Percentiles rank a stretch among this genome's conserved stretches.
phyloP scores from a whole-genome alignment of 176 grass and related monocot genomes.

The Ampelocalamus luodianensis region DNA sequence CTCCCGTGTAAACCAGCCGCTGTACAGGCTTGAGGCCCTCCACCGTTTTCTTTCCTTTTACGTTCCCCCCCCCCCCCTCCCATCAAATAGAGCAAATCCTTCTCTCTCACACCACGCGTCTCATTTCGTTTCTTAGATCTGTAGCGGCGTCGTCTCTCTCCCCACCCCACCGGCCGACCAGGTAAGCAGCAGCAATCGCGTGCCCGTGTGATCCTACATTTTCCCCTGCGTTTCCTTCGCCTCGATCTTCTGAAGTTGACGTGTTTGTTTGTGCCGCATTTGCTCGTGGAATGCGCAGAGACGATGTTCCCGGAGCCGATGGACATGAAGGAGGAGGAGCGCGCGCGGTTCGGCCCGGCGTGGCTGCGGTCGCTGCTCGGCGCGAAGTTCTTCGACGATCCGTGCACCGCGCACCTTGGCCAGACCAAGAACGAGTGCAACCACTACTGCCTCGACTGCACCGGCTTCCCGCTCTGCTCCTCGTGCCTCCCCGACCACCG shows the following conservation, averaged over 20 bases:
- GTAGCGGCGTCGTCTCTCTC: neutral
- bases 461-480: neutral
- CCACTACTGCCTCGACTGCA: conserved; percentile 36
- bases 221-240: neutral
- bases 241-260: neutral
- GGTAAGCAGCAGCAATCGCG: neutral
- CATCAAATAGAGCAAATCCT: neutral
- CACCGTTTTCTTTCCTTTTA: neutral
- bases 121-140: conserved; percentile 5
- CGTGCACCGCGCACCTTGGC: conserved; percentile 6
- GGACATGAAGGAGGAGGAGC: neutral
- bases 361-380: conserved; percentile 26
- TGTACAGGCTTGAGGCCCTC: neutral
- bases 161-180: neutral
- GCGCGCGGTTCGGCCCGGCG: neutral
- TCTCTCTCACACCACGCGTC: neutral
- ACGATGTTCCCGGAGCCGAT: neutral
- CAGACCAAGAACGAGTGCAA: conserved; percentile 20
- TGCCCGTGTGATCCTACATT: neutral
- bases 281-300: neutral
- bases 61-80: neutral
- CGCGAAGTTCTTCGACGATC: conserved; percentile 7
- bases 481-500: conserved; percentile 4
- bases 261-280: neutral
- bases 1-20: neutral